Evolutionary conservation across 176 grass and related monocot genomes (phyloP), one percentile per base, ranked within the genome.

Genomic region (Pharus latifolius): DNA sequence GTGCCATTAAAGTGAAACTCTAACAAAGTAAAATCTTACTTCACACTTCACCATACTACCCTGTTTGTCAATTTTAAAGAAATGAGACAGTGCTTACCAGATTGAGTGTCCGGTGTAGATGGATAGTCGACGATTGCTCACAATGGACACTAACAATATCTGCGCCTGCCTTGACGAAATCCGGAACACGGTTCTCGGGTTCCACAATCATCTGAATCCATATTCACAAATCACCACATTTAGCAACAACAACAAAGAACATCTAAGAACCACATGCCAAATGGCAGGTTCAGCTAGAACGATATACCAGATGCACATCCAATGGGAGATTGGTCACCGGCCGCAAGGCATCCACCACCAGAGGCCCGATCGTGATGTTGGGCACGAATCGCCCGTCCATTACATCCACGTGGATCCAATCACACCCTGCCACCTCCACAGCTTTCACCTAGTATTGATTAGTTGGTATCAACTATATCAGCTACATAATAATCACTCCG

Each of bases 351-450:
- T 84, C 80, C 50, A 99, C 90, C 46, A 99, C 20, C 67, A 99
- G 86, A 48, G 95, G 95, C 5, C 95, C 95, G 65, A 99, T 99
- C 3, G 95, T 99, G 75, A 99, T 99, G 63, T 99, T 94, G 67
- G 95, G 95, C 75, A 94, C 95, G 78, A 99, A 99, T 16, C 90
- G 81, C 4, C 95, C 95, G 40, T 99, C 95, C 95, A 99, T 99
- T 67, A 99, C 95, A 69, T 99, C 95, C 2, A 99, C 95, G 72
- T 99, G 95, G 85, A 99, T 99, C 95, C 95, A 99, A 66, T 99
- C 95, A 60, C 95, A 99, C 68, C 95, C 95, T 58, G 95, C 95
- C 65, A 91, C 68, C 63, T 99, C 95, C 42, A 99, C 95, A 67
- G 87, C 95, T 91, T 99, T 99, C 72, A 99, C 90, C 95, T 99